These are phyloP conservation scores for Mortierella antarctica DNA, from an alignment of 192 early-diverging fungal species.

Conservation along the genomic window DNA sequence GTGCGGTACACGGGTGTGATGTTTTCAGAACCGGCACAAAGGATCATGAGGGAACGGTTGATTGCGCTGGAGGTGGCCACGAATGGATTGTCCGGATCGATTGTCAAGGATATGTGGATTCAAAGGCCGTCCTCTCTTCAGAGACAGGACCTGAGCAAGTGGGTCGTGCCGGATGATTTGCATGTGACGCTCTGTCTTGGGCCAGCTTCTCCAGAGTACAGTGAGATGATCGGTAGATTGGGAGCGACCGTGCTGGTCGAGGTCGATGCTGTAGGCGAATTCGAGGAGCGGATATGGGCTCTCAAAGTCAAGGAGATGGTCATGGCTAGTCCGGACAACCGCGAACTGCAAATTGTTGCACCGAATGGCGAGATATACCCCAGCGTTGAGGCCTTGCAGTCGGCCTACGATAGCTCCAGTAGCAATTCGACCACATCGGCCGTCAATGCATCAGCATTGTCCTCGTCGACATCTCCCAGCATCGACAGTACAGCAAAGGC, in stretches of 20 bases:
- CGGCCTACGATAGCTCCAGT: neutral
- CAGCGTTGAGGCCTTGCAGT: slow-evolving; percentile 5
- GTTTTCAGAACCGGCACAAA: slow-evolving; percentile 30
- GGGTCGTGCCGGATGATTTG: slow-evolving; percentile 43
- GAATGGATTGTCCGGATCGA: neutral
- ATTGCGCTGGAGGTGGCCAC: neutral
- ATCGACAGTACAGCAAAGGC: too few species aligned
- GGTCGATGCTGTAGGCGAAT: slow-evolving; percentile 23
- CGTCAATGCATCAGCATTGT: neutral
- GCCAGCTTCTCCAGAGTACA: slow-evolving; percentile 11
- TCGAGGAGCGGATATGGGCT: slow-evolving; percentile 34
- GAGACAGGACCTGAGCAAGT: slow-evolving; percentile 20
- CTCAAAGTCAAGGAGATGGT: slow-evolving; percentile 36
- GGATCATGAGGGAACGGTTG: slow-evolving; percentile 13
- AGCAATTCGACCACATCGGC: too few species aligned
- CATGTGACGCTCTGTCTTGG: slow-evolving; percentile 40
- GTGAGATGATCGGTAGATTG: slow-evolving; percentile 24
- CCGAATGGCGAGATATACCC: slow-evolving; percentile 33
- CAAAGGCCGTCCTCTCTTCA: slow-evolving; percentile 10
- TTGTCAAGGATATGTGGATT: neutral
- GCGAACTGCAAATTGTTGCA: slow-evolving; percentile 15
- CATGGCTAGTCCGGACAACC: neutral
- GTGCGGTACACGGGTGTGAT: slow-evolving; percentile 43
- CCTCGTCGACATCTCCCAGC: too few species aligned
- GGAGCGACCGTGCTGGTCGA: slow-evolving; percentile 37